Evolutionary conservation across 352 stramenopile genomes (phyloP), one percentile per base, ranked within the genome.

Genomic region (Pythium volutum): DNA sequence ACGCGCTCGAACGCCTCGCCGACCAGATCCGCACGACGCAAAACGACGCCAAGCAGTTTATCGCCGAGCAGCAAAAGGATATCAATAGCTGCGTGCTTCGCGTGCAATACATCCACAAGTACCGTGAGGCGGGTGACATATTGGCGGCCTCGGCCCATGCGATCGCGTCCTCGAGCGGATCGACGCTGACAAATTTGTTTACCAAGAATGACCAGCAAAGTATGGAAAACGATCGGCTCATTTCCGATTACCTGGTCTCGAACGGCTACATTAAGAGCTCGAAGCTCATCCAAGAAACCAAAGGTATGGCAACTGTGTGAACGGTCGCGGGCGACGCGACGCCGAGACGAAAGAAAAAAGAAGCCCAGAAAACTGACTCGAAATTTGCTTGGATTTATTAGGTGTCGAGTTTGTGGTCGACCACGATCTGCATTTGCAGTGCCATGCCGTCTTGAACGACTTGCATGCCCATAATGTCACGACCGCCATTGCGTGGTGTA

Each of bases 171-270:
- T 45, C 54, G 1, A 31, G 46, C 12, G 51, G 47, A 20, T 51
- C 45, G 12, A 34, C 43, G 45, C 6, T 58, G 2, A 25, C 60
- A 12, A 69, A 20, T 42, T 20, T 62, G 1, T 55, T 56, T 43
- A 55, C 18, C 57, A 62, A 61, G 15, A 58, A 55, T 11, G 43
- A 61, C 15, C 38, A 61, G 49, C 53, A 71, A 29, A 64, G 36
- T 22, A 60, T 42, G 23, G 54, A 67, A 41, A 55, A 68, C 15
- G 67, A 87, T 41, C 72, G 84, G 22, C 73, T 94, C 6, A 83
- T 94, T 55, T 79, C 77, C 0, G 82, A 94, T 58, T 94, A 87
- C 23, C 67, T 94, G 67, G 66, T 94, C 27, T 76, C 69, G n/a
- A 71, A 77, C 62, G 84, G 84, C 36, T 76, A 77, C 55, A 70